Conservation (phyloP, 352 stramenopile genomes). For the Phytophthora tentaculata region DNA sequence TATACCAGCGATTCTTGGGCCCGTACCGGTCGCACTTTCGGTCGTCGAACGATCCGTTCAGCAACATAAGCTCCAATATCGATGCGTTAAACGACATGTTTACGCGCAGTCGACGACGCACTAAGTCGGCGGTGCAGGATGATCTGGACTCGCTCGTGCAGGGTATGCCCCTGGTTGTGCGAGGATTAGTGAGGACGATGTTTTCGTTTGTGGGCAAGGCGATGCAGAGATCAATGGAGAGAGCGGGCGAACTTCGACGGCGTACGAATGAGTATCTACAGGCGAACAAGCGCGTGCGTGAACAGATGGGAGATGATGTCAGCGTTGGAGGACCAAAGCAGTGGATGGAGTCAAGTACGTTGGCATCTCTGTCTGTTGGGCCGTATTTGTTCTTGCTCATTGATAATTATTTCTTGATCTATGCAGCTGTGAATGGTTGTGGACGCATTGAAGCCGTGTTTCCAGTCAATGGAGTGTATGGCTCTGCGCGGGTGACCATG, state of each 20-base stretch:
- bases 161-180: slow-evolving; percentile 64
- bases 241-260: slow-evolving; percentile 59
- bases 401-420: slow-evolving; percentile 7
- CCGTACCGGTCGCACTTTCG: slow-evolving; percentile 50
- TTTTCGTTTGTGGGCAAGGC: slow-evolving; percentile 68
- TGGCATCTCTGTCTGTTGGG: neutral
- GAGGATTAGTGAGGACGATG: slow-evolving; percentile 66
- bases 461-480: slow-evolving; percentile 48
- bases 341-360: slow-evolving; percentile 81
- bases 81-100: slow-evolving; percentile 60
- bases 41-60: slow-evolving; percentile 45
- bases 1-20: slow-evolving; percentile 69
- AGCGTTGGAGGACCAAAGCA: slow-evolving; percentile 63
- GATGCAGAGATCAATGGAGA: slow-evolving; percentile 73
- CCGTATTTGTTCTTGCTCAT: too few relatives aligned
- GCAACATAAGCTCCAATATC: slow-evolving; percentile 49
- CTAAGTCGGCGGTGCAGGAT: slow-evolving; percentile 27
- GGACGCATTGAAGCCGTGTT: slow-evolving; percentile 72
- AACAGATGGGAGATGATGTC: slow-evolving; percentile 55
- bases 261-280: slow-evolving; percentile 63
- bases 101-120: slow-evolving; percentile 28
- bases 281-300: slow-evolving; percentile 52
- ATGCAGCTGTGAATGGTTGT: slow-evolving; percentile 67
- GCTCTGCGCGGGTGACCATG: slow-evolving; percentile 52
- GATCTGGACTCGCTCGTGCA: slow-evolving; percentile 66